Evolutionary conservation across 495 filamentous ascomycete genomes (phyloP), one percentile per base, ranked within the genome.

Genomic region (Glarea lozoyensis): DNA sequence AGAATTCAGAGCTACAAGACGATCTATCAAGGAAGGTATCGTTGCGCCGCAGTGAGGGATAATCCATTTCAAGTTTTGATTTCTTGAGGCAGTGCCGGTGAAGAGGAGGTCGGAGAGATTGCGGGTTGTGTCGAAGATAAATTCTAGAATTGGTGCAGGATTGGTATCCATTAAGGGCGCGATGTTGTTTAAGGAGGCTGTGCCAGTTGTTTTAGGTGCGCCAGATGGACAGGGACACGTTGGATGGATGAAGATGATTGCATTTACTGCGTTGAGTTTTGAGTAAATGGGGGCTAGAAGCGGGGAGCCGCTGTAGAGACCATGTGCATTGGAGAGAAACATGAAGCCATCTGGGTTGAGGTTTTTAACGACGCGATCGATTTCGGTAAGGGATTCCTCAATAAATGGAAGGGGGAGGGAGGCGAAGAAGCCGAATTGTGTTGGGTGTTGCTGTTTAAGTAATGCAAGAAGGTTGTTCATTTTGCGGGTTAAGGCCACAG

Each of bases 71-170:
- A 79, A 64, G 15, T 67, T 53, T 7, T 65, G 60, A 49, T 60
- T 69, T 0, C 61, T 55, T 0, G 46, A 45, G 0, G 72, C 53
- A 0, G 71, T 70, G 2, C 72, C 72, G 21, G 59, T 64, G 2
- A 67, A 45, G 43, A 78, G 61, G 7, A 78, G 57, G 44, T 75
- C 69, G 31, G 62, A 59, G 0, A 78, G 51, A 1, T 61, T 57
- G 12, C 73, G 59, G 2, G 65, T 66, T 1, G 67, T 70, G 37
- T 78, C 75, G 48, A 79, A 76, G 24, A 76, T 59, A 53, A 74
- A 78, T 48, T 79, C 75, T 34, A 75, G 61, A 30, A 75, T 58
- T 0, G 75, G 75, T 13, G 57, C 57, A 0, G 69, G 60, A 30
- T 70, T 15, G 48, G 40, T 17, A 49, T 45, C 37, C 46, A 1